A percentile compares a stretch with the other conserved stretches of the same genome.
Evolutionary conservation across 176 grass and related monocot species (phyloP).

Genomic region (Dactylis glomerata): DNA sequence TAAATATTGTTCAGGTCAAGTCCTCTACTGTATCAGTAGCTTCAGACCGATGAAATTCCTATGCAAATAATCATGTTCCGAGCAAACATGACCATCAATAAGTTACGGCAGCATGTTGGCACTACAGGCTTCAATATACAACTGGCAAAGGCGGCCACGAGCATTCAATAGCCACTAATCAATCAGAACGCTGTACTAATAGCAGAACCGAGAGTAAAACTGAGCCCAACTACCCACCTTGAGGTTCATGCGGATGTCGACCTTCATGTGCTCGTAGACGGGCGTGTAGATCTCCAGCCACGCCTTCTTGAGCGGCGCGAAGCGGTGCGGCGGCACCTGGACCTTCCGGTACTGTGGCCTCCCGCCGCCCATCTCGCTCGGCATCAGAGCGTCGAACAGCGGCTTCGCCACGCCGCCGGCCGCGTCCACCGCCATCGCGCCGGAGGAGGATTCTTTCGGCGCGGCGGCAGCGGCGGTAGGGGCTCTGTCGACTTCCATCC

Average conservation of each 20-base stretch:
- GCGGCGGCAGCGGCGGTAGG: neutral
- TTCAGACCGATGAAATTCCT: neutral
- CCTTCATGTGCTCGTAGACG: slow-evolving; percentile 73
- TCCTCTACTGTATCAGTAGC: neutral
- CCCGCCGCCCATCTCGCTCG: slow-evolving; percentile 51
- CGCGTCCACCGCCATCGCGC: slow-evolving; percentile 26
- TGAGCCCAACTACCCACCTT: slow-evolving; percentile 36
- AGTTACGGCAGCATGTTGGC: neutral
- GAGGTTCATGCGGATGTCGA: slow-evolving; percentile 92
- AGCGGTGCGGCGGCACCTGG: slow-evolving; percentile 58
- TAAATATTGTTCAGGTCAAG: neutral
- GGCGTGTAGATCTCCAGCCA: slow-evolving; percentile 86
- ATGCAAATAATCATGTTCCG: neutral
- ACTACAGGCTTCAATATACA: neutral
- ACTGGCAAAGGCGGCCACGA: neutral
- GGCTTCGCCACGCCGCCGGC: slow-evolving; percentile 33
- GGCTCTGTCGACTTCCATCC: slow-evolving; percentile 23
- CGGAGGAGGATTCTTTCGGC: neutral
- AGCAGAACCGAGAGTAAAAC: neutral
- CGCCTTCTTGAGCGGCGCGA: slow-evolving; percentile 56
- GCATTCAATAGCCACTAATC: neutral
- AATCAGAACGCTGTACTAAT: neutral
- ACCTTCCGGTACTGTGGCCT: slow-evolving; percentile 61
- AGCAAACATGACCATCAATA: neutral
- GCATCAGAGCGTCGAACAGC: slow-evolving; percentile 50